Base-by-base conservation (phyloP, 768 basidiomycete genomes). In the Astraeus odoratus region DNA sequence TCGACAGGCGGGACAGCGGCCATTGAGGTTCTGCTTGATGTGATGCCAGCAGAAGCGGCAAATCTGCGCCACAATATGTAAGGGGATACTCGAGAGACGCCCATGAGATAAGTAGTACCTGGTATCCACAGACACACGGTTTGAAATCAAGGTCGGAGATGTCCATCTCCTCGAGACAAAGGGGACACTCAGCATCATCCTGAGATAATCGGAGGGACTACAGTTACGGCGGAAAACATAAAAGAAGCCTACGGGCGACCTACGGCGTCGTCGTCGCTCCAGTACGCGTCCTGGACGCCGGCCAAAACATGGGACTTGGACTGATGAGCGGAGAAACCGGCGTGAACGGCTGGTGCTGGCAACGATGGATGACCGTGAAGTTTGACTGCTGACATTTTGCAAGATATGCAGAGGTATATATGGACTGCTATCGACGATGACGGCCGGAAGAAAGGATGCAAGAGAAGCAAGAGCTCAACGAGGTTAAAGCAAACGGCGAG, bases 11-110 rank as follows among this genome's bases (percentile, higher is more conserved):
- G 96, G 96, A 64, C 96, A 99, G 40, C 90, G 83, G 51, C 92
- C 84, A 64, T 98, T 98, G 50, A 95, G 74, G 68, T 96, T 90
- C 67, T 89, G 81, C 70, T 88, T 86, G 75, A 96, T 95, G 68
- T 98, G 93, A 67, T 99, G 90, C 81, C 93, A 98, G 67, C 96
- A 99, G 71, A 99, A 99, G 46, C 92, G 86, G 65, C 96, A 99
- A 54, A 99, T 91, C 96, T 99, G 52, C 39, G 33, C 43, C n/a
- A 42, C 48, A 50, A 43, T 25, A 16, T 39, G 47, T 19, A 34
- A 53, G 46, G 35, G 44, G 41, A 23, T 7, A 31, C 31, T 51
- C 50, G 57, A 49, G 55, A 57, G 46, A 53, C 20, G 4, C 26
- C 48, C 43, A 54, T 44, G 51, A 40, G 15, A 52, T 42, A 18